Conservation (phyloP, 139 green algal species). For the Chlorella sp. region DNA sequence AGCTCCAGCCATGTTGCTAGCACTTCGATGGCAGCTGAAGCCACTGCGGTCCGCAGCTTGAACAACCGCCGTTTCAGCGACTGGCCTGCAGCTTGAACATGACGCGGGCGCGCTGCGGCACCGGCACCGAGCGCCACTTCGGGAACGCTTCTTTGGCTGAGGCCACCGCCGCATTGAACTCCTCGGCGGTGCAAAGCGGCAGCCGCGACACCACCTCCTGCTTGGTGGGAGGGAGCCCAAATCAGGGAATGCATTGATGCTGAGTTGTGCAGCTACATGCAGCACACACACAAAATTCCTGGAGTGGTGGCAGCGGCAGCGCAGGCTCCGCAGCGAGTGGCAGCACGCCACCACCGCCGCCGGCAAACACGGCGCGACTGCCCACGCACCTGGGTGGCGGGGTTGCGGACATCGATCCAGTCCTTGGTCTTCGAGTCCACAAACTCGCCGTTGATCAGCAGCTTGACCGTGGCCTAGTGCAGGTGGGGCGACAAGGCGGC, state of each 20-base stretch:
- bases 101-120: slow-evolving; percentile 78
- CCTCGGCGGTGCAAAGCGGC: slow-evolving; percentile 74
- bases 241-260: background rate
- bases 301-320: background rate
- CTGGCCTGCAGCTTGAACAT: slow-evolving; percentile 89
- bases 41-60: too few species aligned
- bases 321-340: background rate
- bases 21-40: too few species aligned
- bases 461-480: slow-evolving; percentile 50
- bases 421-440: slow-evolving; percentile 65
- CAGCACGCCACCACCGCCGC: background rate
- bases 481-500: too few species aligned
- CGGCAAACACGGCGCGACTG: background rate
- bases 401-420: slow-evolving; percentile 83
- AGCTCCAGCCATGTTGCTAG: too few species aligned
- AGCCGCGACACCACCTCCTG: slow-evolving; percentile 87
- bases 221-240: slow-evolving; percentile 50
- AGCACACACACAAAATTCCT: too few species aligned
- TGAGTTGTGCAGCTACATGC: too few species aligned
- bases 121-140: slow-evolving; percentile 78
- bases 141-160: slow-evolving; percentile 84
- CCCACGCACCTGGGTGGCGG: slow-evolving; percentile 54
- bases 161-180: slow-evolving; percentile 91
- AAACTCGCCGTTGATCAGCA: slow-evolving; percentile 82
- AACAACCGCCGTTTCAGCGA: too few species aligned